These are phyloP conservation scores for Martensiomyces pterosporus DNA, from an alignment of 192 early-diverging fungal species.

Conservation along the genomic window DNA sequence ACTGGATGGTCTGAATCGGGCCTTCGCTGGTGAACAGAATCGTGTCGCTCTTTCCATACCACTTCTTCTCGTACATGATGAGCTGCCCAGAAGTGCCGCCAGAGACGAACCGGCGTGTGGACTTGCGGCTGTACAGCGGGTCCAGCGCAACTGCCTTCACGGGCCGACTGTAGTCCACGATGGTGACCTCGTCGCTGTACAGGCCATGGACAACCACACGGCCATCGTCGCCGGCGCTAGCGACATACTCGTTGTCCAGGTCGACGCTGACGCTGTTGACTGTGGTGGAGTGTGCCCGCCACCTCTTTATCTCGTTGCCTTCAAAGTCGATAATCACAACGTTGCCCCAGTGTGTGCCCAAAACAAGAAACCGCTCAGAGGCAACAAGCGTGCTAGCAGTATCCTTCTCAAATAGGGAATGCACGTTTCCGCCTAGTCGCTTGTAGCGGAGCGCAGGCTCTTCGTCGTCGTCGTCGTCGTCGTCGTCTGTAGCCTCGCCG, in stretches of 20 bases:
- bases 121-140: constrained; percentile 75
- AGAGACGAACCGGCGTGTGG: constrained; percentile 74
- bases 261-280: constrained; percentile 90
- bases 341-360: constrained; percentile 89
- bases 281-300: constrained; percentile 75
- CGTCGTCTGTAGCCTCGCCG: constrained; percentile 38
- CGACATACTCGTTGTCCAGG: constrained; percentile 79
- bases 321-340: constrained; percentile 89
- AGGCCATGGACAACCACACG: constrained; percentile 83
- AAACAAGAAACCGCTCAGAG: constrained; percentile 80
- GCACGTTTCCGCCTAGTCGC: constrained; percentile 70
- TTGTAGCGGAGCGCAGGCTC: constrained; percentile 92
- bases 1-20: constrained; percentile 79
- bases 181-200: constrained; percentile 64
- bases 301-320: constrained; percentile 85
- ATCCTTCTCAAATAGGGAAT: constrained; percentile 72
- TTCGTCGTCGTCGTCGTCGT: constrained; percentile 71
- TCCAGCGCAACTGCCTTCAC: constrained; percentile 88
- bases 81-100: constrained; percentile 91
- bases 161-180: constrained; percentile 80
- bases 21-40: constrained; percentile 87
- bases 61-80: constrained; percentile 74
- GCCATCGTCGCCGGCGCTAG: constrained; percentile 90
- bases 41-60: constrained; percentile 77
- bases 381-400: constrained; percentile 77